Conservation (phyloP, 2,329 filamentous ascomycete genomes). For the Trichoderma atrobrunneum region DNA sequence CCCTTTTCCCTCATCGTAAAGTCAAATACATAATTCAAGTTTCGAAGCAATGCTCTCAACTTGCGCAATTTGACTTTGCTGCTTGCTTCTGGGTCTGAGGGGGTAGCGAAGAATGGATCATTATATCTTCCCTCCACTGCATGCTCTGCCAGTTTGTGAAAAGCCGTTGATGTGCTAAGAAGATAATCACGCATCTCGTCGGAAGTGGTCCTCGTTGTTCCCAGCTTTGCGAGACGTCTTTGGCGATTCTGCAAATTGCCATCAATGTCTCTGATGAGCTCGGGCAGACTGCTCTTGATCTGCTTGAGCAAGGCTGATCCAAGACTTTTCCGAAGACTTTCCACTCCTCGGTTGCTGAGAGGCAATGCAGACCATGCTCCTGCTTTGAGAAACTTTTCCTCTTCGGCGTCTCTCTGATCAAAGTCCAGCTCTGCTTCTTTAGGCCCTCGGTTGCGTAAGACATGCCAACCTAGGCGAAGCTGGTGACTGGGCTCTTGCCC, state of each 20-base stretch:
- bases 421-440: neutral
- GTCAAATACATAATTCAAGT: slow-evolving; percentile 33
- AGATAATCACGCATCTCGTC: slow-evolving; percentile 35
- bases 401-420: neutral
- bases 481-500: slow-evolving; percentile 40
- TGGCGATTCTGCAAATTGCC: neutral
- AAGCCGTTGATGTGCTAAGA: slow-evolving; percentile 33
- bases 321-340: neutral
- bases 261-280: neutral
- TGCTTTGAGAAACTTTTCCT: slow-evolving; percentile 19
- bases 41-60: slow-evolving; percentile 32
- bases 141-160: slow-evolving; percentile 35
- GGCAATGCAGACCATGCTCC: neutral
- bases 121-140: slow-evolving; percentile 31
- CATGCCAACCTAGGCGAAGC: slow-evolving; percentile 49
- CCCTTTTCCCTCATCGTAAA: slow-evolving; percentile 29
- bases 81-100: neutral
- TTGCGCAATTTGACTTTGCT: slow-evolving; percentile 23
- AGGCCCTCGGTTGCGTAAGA: slow-evolving; percentile 46
- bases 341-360: neutral
- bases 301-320: neutral
- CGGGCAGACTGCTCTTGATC: neutral
- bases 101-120: slow-evolving; percentile 38
- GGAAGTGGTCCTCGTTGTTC: neutral
- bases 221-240: slow-evolving; percentile 21